These are phyloP conservation scores for Cinnamomum chago DNA, from an alignment of 164 flowering plant genomes.

Conservation along the genomic window DNA sequence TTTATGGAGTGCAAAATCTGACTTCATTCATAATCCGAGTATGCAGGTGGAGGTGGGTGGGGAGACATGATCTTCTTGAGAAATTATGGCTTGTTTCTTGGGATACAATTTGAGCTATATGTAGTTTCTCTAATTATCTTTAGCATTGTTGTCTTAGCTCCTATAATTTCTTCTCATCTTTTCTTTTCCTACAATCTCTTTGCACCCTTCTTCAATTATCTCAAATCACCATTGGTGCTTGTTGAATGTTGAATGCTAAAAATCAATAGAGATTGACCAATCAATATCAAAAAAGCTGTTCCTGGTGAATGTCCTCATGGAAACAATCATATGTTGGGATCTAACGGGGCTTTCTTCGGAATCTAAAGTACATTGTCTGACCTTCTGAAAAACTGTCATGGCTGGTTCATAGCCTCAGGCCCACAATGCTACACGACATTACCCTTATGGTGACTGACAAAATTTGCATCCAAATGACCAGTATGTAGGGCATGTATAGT, in stretches of 20 bases:
- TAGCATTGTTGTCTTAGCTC: too few relatives aligned
- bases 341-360: background rate
- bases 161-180: too few relatives aligned
- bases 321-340: background rate
- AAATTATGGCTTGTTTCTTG: background rate
- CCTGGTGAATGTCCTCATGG: background rate
- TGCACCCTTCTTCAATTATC: background rate
- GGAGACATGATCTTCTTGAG: too few relatives aligned
- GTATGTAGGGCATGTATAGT: too few relatives aligned
- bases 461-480: too few relatives aligned
- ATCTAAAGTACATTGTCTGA: background rate
- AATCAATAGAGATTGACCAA: too few relatives aligned
- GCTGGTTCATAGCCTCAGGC: background rate
- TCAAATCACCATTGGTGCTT: background rate
- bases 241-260: background rate
- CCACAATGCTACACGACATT: background rate
- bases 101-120: background rate
- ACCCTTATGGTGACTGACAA: background rate
- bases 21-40: background rate
- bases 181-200: background rate
- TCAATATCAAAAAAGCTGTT: background rate
- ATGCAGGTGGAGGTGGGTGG: background rate
- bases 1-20: background rate
- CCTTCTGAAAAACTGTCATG: background rate
- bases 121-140: background rate